Evolutionary conservation across 106 monocot genomes (phyloP).

Genomic region (Apostasia shenzhenica): DNA sequence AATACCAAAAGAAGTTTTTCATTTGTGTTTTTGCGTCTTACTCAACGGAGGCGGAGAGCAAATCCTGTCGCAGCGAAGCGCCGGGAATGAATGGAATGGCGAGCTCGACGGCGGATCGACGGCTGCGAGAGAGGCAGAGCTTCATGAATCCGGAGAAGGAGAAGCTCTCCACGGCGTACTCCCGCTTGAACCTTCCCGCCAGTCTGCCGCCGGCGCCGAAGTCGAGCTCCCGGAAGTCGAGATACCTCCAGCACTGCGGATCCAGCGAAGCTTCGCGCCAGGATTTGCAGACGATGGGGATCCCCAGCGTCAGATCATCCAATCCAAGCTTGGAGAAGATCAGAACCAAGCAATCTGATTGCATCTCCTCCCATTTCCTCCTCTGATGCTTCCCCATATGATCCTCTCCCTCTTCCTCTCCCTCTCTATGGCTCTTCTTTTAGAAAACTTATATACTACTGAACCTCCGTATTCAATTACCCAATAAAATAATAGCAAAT

Average conservation of each 20-base stretch:
- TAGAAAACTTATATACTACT: no score
- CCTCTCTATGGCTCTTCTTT: neutral
- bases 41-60: neutral
- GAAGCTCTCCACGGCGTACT: neutral
- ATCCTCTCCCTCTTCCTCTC: neutral
- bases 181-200: neutral
- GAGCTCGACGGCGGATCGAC: slow-evolving; percentile 1
- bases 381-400: no score
- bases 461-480: no score
- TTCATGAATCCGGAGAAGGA: slow-evolving; percentile 6
- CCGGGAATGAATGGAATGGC: neutral
- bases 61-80: neutral
- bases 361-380: neutral
- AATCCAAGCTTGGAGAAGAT: slow-evolving; percentile 1
- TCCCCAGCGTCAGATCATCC: neutral
- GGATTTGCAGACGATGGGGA: slow-evolving; percentile 12
- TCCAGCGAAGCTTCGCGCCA: slow-evolving; percentile 5
- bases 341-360: neutral
- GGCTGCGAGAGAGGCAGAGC: slow-evolving; percentile 4
- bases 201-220: neutral
- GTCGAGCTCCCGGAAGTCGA: slow-evolving; percentile 7
- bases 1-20: no score
- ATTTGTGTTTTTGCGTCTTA: neutral
- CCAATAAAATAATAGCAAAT: no score
- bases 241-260: slow-evolving; percentile 9